Evolutionary conservation across 352 stramenopile species (phyloP).

Genomic region (Halophytophthora batemanensis): DNA sequence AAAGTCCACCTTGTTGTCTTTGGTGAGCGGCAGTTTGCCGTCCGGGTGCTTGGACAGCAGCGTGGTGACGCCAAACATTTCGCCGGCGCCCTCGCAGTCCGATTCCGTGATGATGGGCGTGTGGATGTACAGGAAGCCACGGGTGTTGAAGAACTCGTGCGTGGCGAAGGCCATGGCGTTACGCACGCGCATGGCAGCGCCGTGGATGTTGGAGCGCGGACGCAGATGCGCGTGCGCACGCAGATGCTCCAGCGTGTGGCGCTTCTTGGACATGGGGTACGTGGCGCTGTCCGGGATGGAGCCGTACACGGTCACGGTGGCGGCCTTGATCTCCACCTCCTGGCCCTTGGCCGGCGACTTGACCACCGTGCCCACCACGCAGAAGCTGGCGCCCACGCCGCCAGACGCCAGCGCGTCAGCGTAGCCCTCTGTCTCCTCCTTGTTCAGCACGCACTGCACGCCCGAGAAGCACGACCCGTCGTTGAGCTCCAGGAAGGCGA

Average conservation of each 20-base stretch:
- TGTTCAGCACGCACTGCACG: constrained; percentile 88
- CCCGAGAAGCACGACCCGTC: constrained; percentile 90
- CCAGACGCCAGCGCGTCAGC: constrained; percentile 69
- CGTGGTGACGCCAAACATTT: constrained; percentile 96
- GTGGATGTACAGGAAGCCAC: constrained; percentile 94
- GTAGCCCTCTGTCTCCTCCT: constrained; percentile 78
- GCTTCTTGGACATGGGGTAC: constrained; percentile 94
- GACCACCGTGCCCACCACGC: constrained; percentile 82
- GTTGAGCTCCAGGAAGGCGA: constrained; percentile 95
- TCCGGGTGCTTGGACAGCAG: constrained; percentile 82
- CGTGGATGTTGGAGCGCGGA: constrained; percentile 89
- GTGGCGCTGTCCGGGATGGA: constrained; percentile 77
- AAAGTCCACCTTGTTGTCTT: constrained; percentile 85
- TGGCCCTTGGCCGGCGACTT: constrained; percentile 89
- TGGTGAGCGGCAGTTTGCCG: constrained; percentile 59
- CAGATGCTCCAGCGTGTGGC: constrained; percentile 92
- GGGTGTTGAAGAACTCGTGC: constrained; percentile 93
- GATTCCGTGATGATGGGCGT: constrained; percentile 95
- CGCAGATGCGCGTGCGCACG: constrained; percentile 92
- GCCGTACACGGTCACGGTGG: constrained; percentile 83
- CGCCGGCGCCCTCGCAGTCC: constrained; percentile 97
- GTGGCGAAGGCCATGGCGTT: constrained; percentile 93
- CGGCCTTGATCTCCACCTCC: constrained; percentile 90
- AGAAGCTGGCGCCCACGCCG: constrained; percentile 84
- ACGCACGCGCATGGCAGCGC: constrained; percentile 89